Base-by-base conservation (phyloP, 1,284 basidiomycete species). In the Heterobasidion occidentale region DNA sequence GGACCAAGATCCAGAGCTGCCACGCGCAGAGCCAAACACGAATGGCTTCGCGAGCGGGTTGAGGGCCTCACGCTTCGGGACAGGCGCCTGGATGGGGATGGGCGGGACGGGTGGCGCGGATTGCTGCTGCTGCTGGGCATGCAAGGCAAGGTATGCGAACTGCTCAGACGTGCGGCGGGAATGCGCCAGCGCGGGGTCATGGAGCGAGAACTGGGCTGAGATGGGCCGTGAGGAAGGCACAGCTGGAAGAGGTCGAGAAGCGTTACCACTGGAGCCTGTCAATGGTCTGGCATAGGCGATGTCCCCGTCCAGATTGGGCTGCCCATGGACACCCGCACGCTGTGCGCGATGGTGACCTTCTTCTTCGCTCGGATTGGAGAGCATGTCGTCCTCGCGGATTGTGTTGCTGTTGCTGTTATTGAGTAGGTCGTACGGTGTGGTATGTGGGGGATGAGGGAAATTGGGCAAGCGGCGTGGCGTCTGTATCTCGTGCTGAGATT, bases 1-100 rank as follows among this genome's bases (percentile, higher is more conserved):
- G 12, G 54, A 46, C 47, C 57, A 60, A 8, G 62, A 62, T 8
- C 58, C 59, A 11, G 62, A 62, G 17, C 46, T 52, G 19, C 63
- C 60, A 45, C 49, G 27, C 27, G 27, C 53, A 20, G 65, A 19
- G 51, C 86, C 88, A 67, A 91, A 91, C 8, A 90, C 84, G 60
- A 92, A 92, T 0, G 89, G 87, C 64, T 88, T 89, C 9, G 89
- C 89, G 56, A 81, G 75, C 0, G 89, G 89, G 66, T 92, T 92
- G 52, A 92, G 78, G 1, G 78, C 68, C 59, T 68, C 75, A 1
- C 60, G 63, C 11, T 67, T 64, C 51, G 14, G 17, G 64, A 56
- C 9, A 60, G 60, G 17, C 52, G 54, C 59, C 51, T 35, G 64
- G 54, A 56, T 57, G 49, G 52, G 60, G 56, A 17, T 14, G 19